phyloP scores from a whole-genome alignment of 164 flowering plant species.

The Santalum album region DNA sequence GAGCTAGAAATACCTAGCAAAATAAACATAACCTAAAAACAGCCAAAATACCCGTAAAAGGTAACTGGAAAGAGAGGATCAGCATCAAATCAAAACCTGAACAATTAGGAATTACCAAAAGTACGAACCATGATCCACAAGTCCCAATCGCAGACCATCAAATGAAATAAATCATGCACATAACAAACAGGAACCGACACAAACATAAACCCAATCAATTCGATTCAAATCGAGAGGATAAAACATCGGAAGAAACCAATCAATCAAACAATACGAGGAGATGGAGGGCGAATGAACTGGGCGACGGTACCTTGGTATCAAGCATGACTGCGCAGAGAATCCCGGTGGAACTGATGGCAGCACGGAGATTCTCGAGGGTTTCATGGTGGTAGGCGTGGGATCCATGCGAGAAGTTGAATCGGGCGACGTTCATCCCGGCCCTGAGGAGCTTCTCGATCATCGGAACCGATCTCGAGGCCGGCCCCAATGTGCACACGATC shows the following conservation, averaged over 20 bases:
- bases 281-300: not conserved
- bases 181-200: too few species aligned
- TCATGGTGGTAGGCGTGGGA: slow-evolving; percentile 69
- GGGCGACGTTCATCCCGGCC: slow-evolving; percentile 81
- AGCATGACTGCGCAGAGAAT: slow-evolving; percentile 76
- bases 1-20: too few species aligned
- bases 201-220: too few species aligned
- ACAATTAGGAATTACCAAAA: too few species aligned
- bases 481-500: slow-evolving; percentile 82
- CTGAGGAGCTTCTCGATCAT: slow-evolving; percentile 66
- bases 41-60: too few species aligned
- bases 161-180: too few species aligned
- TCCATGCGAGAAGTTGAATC: slow-evolving; percentile 85
- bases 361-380: slow-evolving; percentile 48
- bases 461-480: slow-evolving; percentile 59
- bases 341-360: slow-evolving; percentile 64
- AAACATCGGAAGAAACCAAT: not conserved
- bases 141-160: too few species aligned
- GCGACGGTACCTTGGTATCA: slow-evolving; percentile 53
- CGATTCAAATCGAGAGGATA: not conserved
- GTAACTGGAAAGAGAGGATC: too few species aligned
- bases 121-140: too few species aligned
- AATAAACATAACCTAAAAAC: too few species aligned
- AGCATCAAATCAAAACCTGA: too few species aligned
- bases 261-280: not conserved